These are phyloP conservation scores for Nitzschia sp. DNA, from an alignment of 108 stramenopile genomes.

Conservation along the genomic window DNA sequence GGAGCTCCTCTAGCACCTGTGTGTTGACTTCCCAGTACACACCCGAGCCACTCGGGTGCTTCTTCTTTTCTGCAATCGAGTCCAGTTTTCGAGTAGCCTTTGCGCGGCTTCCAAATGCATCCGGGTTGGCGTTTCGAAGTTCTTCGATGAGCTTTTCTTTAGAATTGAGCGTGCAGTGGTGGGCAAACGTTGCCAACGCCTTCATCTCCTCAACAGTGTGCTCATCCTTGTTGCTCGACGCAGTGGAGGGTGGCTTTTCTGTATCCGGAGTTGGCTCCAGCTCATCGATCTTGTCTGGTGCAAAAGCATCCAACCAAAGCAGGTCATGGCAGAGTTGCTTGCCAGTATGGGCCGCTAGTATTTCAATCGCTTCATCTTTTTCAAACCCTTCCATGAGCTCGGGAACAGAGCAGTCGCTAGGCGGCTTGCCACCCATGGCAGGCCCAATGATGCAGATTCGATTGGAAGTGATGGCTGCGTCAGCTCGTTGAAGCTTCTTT, in stretches of 20 bases:
- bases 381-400: conserved; percentile 15
- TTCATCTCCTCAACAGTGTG: conserved; percentile 50
- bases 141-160: conserved; percentile 79
- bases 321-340: background rate
- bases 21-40: conserved; percentile 83
- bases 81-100: conserved; percentile 78
- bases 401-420: background rate
- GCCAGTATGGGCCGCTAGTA: background rate
- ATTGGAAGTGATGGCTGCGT: conserved; percentile 4
- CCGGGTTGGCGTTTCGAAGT: conserved; percentile 50
- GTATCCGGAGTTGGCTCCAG: conserved; percentile 1
- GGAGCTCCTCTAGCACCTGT: conserved; percentile 53
- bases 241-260: conserved; percentile 6
- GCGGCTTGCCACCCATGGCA: conserved; percentile 43
- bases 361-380: background rate
- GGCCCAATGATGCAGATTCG: conserved; percentile 63
- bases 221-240: conserved; percentile 26
- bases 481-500: conserved; percentile 53
- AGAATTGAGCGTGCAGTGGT: conserved; percentile 66
- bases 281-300: conserved; percentile 42
- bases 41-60: conserved; percentile 40
- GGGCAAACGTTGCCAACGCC: conserved; percentile 59
- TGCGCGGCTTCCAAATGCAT: conserved; percentile 59
- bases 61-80: conserved; percentile 68
- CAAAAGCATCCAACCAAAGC: conserved; percentile 70